Percentiles rank a stretch among this genome's conserved stretches.
These are phyloP conservation scores for Penicillium cataractarum DNA, from an alignment of 495 filamentous ascomycete species.

Conservation along the genomic window DNA sequence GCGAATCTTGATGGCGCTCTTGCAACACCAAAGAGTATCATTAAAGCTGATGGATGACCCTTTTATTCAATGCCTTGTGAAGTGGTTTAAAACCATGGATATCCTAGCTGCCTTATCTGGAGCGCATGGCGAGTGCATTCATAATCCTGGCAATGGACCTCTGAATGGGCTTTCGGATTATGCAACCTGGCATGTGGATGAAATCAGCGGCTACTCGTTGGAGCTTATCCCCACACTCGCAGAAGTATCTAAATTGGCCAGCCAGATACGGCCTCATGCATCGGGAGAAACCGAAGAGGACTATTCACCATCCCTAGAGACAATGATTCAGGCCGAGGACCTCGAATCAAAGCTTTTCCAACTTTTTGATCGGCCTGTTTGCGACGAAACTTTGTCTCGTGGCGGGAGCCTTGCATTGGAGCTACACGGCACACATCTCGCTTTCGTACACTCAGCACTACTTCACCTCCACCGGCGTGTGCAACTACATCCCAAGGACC, in stretches of 20 bases:
- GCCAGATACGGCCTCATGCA: not conserved
- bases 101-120: conserved; percentile 32
- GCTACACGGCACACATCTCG: conserved; percentile 31
- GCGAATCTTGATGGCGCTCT: conserved; percentile 24
- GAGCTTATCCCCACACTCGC: conserved; percentile 31
- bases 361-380: conserved; percentile 19
- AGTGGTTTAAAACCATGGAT: conserved; percentile 40
- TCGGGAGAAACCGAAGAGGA: not conserved
- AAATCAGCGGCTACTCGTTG: conserved; percentile 40
- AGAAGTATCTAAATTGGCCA: conserved; percentile 21
- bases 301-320: not conserved
- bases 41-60: conserved; percentile 13
- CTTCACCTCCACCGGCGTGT: conserved; percentile 39
- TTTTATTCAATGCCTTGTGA: conserved; percentile 29
- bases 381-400: not conserved
- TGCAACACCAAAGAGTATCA: conserved; percentile 19
- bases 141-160: conserved; percentile 7
- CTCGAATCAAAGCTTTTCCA: conserved; percentile 22
- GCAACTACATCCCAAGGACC: conserved; percentile 21
- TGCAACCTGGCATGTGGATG: conserved; percentile 23
- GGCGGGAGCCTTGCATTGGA: conserved; percentile 16
- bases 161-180: conserved; percentile 8
- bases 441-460: conserved; percentile 37
- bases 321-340: conserved; percentile 7
- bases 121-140: conserved; percentile 3